Base-by-base conservation (phyloP, 2,329 filamentous ascomycete genomes). In the Fusarium sp. region DNA sequence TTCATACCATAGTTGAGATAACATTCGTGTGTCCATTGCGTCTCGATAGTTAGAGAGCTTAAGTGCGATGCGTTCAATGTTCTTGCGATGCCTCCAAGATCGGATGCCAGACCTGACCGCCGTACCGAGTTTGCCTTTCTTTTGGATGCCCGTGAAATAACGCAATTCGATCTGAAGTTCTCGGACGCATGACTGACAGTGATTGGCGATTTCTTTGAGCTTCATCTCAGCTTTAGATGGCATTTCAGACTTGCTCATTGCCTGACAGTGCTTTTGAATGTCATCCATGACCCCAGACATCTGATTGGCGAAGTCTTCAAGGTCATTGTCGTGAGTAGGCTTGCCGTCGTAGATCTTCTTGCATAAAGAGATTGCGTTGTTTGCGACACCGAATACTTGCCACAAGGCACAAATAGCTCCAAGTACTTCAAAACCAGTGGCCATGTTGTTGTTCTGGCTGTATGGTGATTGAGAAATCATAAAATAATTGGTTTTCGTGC, bases 301-400 rank as follows among this genome's bases (percentile, higher is more conserved):
- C 5, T n/a, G 15, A 22, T 28, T 8, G 1, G 37, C 46, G 30
- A 61, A 33, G 7, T 50, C 33, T 33, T 56, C n/a, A 13, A 68
- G 53, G 2, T 56, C 28, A 6, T 47, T 15, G 6, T 47, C 6
- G 4, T n/a, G 4, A 1, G 59, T 61, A 4, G 39, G 43, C 7
- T 49, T 45, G 4, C 59, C 66, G 28, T 65, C 17, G 8, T 46
- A 61, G 1, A 65, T 40, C 3, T 45, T 46, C 28, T 39, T 56
- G 5, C 44, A 62, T 7, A 30, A 19, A 10, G 14, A n/a, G 10
- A 56, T 30, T 2, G 54, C 6, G 5, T 32, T 39, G 4, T 7
- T 5, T 3, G 63, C 39, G 7, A 54, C 53, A 22, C 40, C 64
- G 56, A 10, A 65, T 11, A 30, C 10, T 30, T 5, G 3, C 28